Percentiles rank a stretch among this genome's conserved stretches.
These are phyloP conservation scores for Rhizophagus prolifer DNA, from an alignment of 192 early-diverging fungal genomes.

Conservation along the genomic window DNA sequence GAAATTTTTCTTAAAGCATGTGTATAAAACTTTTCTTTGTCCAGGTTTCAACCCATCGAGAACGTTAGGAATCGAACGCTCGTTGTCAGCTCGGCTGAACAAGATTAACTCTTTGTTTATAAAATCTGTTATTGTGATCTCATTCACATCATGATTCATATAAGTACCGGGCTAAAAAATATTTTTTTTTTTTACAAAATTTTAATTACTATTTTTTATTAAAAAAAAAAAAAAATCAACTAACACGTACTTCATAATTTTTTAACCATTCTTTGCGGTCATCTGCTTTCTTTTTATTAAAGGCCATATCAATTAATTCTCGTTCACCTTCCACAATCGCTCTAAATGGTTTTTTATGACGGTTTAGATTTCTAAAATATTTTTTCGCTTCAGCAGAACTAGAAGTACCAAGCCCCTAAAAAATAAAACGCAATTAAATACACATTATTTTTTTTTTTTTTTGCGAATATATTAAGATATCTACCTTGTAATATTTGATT, in stretches of 20 bases:
- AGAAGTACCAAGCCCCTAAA: too few relatives aligned
- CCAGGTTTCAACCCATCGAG: slow-evolving; percentile 45
- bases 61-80: slow-evolving; percentile 90
- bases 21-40: slow-evolving; percentile 93
- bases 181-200: too few relatives aligned
- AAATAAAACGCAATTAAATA: too few relatives aligned
- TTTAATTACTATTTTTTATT: too few relatives aligned
- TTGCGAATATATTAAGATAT: too few relatives aligned
- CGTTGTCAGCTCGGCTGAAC: slow-evolving; percentile 93
- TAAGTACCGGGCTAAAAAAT: slow-evolving; percentile 70
- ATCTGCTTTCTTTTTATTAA: slow-evolving; percentile 90
- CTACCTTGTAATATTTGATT: slow-evolving; percentile 80
- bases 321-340: slow-evolving; percentile 57
- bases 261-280: slow-evolving; percentile 96
- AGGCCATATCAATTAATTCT: slow-evolving; percentile 91
- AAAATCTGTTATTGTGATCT: slow-evolving; percentile 85
- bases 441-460: too few relatives aligned
- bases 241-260: slow-evolving; percentile 48
- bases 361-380: too few relatives aligned
- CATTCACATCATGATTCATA: slow-evolving; percentile 78
- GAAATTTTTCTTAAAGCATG: slow-evolving; percentile 80
- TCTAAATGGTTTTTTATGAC: too few relatives aligned
- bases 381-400: too few relatives aligned
- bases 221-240: too few relatives aligned
- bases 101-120: slow-evolving; percentile 94